Base-by-base conservation (phyloP, 305 asterid genomes). In the Ilex paraguariensis region DNA sequence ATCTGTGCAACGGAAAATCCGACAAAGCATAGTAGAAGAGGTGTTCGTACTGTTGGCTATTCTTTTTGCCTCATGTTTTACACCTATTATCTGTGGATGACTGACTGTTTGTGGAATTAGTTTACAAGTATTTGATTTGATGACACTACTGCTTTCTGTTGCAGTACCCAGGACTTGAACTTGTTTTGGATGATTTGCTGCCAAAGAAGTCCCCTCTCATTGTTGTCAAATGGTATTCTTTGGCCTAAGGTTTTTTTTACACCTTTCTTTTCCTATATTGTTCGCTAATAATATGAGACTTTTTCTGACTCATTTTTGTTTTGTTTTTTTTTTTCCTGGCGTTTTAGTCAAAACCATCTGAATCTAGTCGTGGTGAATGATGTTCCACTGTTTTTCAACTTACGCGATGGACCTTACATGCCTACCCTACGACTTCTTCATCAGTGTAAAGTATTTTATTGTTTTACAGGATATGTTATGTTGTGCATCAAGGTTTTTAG, bases 341-440 rank as follows among this genome's bases (percentile, higher is more conserved):
- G 28, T 66, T 54, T 44, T 15, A 93, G 99, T 79, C 95, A 70
- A 76, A 93, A 93, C 77, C 99, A 93, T 87, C 88, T 93, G 81
- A 93, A 93, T 75, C 72, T 93, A 80, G 99, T 93, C 59, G 80
- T 93, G 66, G 97, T 93, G 71, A 90, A 90, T 85, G 87, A 84
- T 66, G 95, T 89, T 65, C 99, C 99, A 10, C 84, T 93, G 45
- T 93, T 93, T 68, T 93, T 93, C 84, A 93, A 93, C 83, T 67
- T 93, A 60, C 96, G 99, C 51, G 97, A 93, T 72, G 99, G 97
- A 68, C 99, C 97, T 48, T 90, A 93, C 69, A 87, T 93, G 99
- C 99, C 99, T 21, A 93, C 99, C 31, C 78, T 93, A 64, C 84
- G 96, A 51, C 97, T 93, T 82, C 99, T 93, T 73, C 99, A 93